phyloP scores from a whole-genome alignment of 2,329 filamentous ascomycete species.

The Botryotinia calthae region DNA sequence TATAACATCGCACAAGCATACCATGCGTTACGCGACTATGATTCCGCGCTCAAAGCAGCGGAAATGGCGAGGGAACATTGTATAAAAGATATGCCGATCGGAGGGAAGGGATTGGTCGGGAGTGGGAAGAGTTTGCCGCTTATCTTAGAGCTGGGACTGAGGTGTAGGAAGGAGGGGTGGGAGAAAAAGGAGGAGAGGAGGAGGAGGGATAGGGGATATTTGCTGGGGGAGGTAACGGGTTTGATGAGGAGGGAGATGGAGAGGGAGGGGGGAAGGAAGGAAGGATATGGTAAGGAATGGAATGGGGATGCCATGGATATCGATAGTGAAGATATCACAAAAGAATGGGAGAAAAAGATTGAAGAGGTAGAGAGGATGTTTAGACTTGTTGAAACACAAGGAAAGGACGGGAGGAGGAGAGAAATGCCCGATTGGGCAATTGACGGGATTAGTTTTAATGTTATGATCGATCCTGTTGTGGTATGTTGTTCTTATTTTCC shows the following conservation, averaged over 20 bases:
- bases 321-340: slow-evolving; percentile 41
- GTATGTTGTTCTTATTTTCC: slow-evolving; percentile 33
- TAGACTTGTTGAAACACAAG: slow-evolving; percentile 46
- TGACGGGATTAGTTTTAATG: slow-evolving; percentile 71
- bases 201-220: slow-evolving; percentile 51
- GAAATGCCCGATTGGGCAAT: slow-evolving; percentile 67
- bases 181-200: slow-evolving; percentile 67
- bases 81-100: slow-evolving; percentile 12
- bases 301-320: slow-evolving; percentile 46
- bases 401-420: slow-evolving; percentile 49
- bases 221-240: slow-evolving; percentile 59
- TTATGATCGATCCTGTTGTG: slow-evolving; percentile 67
- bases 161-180: slow-evolving; percentile 85
- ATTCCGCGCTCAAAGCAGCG: not conserved
- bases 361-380: slow-evolving; percentile 48
- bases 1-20: slow-evolving; percentile 80
- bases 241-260: slow-evolving; percentile 49
- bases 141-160: slow-evolving; percentile 71
- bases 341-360: slow-evolving; percentile 50
- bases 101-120: slow-evolving; percentile 59
- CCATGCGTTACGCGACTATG: slow-evolving; percentile 2
- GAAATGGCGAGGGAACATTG: slow-evolving; percentile 7
- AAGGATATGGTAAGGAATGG: slow-evolving; percentile 45
- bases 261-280: slow-evolving; percentile 43
- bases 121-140: slow-evolving; percentile 51